phyloP scores from a whole-genome alignment of 495 filamentous ascomycete genomes.

The Penicillium riverlandense region DNA sequence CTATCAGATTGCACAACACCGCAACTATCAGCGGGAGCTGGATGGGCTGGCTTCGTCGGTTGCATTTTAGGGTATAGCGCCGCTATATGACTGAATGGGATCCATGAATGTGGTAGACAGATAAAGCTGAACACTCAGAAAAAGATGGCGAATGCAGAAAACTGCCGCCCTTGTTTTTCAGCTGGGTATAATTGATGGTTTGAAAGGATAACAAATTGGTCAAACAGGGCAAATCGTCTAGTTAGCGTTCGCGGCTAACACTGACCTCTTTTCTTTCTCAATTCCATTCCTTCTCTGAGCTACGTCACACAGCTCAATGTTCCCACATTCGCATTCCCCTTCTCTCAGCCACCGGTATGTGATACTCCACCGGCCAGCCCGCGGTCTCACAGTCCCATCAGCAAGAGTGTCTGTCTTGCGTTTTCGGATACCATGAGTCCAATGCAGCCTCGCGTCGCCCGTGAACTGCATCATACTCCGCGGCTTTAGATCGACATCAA shows the following conservation, averaged over 20 bases:
- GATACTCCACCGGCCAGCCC: slow-evolving; percentile 31
- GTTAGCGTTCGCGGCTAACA: slow-evolving; percentile 11
- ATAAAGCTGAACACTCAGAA: too few relatives aligned
- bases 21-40: slow-evolving; percentile 59
- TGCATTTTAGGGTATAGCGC: not conserved
- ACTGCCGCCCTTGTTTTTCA: too few relatives aligned
- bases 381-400: slow-evolving; percentile 22
- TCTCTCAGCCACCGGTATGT: slow-evolving; percentile 34
- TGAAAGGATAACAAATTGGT: too few relatives aligned
- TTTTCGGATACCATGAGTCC: slow-evolving; percentile 38
- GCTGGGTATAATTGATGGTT: too few relatives aligned
- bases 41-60: slow-evolving; percentile 42
- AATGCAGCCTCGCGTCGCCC: slow-evolving; percentile 30
- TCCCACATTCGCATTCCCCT: slow-evolving; percentile 32
- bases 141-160: too few relatives aligned
- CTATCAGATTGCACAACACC: slow-evolving; percentile 53
- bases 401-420: slow-evolving; percentile 28
- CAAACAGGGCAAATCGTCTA: too few relatives aligned
- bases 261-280: slow-evolving; percentile 32
- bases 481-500: slow-evolving; percentile 27
- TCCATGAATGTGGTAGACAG: too few relatives aligned
- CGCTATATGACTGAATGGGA: too few relatives aligned
- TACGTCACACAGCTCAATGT: slow-evolving; percentile 29
- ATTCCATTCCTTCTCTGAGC: slow-evolving; percentile 27
- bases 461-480: slow-evolving; percentile 34